phyloP scores from a whole-genome alignment of 75 land plant genomes.

The Cupressus sempervirens region DNA sequence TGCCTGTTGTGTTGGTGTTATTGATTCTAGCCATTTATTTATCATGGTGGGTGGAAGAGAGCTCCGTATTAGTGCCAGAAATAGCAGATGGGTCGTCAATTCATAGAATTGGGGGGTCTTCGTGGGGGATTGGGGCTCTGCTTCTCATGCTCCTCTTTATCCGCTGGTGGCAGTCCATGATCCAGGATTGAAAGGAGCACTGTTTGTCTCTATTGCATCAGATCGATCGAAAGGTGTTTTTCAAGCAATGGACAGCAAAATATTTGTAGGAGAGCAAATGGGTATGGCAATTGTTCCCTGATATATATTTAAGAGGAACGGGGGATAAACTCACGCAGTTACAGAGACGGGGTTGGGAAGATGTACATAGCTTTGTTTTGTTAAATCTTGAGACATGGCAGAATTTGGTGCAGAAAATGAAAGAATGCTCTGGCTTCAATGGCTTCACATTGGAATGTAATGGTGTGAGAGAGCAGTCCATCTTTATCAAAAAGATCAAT shows the following conservation, averaged over 20 bases:
- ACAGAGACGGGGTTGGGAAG: no score
- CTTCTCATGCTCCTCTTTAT: background rate
- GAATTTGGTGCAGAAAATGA: no score
- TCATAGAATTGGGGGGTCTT: slow-evolving; percentile 2
- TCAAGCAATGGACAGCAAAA: no score
- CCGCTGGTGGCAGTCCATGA: background rate
- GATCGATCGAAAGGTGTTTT: no score
- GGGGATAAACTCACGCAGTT: no score
- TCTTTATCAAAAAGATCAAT: background rate
- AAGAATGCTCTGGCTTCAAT: no score
- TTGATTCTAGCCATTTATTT: background rate
- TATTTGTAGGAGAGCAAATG: no score
- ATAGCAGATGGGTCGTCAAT: background rate
- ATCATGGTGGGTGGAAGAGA: background rate
- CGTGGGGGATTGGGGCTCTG: background rate
- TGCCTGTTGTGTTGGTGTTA: slow-evolving; percentile 1
- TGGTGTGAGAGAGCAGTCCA: background rate
- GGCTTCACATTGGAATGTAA: background rate
- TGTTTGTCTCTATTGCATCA: no score
- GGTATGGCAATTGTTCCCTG: no score
- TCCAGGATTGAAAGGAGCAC: background rate
- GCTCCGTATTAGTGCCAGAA: background rate
- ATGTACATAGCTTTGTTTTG: no score
- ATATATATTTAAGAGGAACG: no score
- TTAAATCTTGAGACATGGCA: no score